Evolutionary conservation across 768 basidiomycete species (phyloP).

Genomic region (Hydnum rufescens): DNA sequence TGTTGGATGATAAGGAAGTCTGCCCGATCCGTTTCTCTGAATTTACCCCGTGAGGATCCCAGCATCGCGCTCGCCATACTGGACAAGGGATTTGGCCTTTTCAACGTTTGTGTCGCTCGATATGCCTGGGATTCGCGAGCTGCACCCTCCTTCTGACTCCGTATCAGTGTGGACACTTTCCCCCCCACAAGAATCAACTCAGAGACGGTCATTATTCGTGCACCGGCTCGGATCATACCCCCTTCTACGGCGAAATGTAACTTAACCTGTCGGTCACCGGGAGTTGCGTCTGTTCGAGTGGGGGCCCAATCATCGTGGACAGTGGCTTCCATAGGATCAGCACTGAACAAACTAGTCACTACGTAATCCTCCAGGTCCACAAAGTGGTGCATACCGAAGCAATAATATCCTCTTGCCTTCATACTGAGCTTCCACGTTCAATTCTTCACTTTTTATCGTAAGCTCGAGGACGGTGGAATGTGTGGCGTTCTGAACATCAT

Average conservation of each 20-base stretch:
- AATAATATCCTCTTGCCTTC: slow-evolving; percentile 56
- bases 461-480: slow-evolving; percentile 41
- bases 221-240: slow-evolving; percentile 42
- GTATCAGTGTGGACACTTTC: slow-evolving; percentile 55
- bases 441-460: slow-evolving; percentile 48
- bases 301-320: slow-evolving; percentile 70
- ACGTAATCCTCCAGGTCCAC: too few relatives aligned
- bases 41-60: slow-evolving; percentile 45
- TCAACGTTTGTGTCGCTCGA: slow-evolving; percentile 46
- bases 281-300: slow-evolving; percentile 22
- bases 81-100: slow-evolving; percentile 61
- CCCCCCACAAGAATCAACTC: slow-evolving; percentile 52
- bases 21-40: slow-evolving; percentile 41
- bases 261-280: slow-evolving; percentile 34
- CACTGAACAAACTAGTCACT: slow-evolving; percentile 26
- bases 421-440: slow-evolving; percentile 49
- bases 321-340: slow-evolving; percentile 55
- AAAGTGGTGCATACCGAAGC: slow-evolving; percentile 45
- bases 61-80: slow-evolving; percentile 77
- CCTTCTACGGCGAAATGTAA: slow-evolving; percentile 62
- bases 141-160: slow-evolving; percentile 54
- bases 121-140: slow-evolving; percentile 62
- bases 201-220: slow-evolving; percentile 57
- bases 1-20: slow-evolving; percentile 48
- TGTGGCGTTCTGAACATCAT: slow-evolving; percentile 12